Evolutionary conservation across 345 rosid genomes (phyloP).

Genomic region (Syzygium jambos): DNA sequence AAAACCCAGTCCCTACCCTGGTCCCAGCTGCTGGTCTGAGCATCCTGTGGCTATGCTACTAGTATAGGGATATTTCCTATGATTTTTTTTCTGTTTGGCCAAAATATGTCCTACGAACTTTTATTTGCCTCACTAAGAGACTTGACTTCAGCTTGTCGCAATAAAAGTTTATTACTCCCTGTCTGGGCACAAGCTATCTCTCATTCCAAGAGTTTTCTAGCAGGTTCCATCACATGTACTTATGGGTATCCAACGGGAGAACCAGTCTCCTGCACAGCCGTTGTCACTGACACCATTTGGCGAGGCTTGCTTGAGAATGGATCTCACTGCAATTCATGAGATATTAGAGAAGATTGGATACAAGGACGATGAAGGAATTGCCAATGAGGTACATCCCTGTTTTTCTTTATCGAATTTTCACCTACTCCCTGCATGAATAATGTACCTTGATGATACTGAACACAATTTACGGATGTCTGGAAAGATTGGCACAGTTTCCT

Average conservation of each 20-base stretch:
- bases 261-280: constrained; percentile 30
- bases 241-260: constrained; percentile 53
- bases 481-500: not conserved
- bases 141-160: not conserved
- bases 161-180: not conserved
- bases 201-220: not conserved
- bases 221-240: constrained; percentile 61
- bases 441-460: not conserved
- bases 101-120: not conserved
- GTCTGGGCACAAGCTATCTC: not conserved
- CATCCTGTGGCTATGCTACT: not conserved
- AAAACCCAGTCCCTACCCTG: not conserved
- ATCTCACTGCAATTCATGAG: constrained; percentile 86
- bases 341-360: constrained; percentile 75
- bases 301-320: constrained; percentile 78
- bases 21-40: not conserved
- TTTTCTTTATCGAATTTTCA: not conserved
- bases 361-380: constrained; percentile 88
- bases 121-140: not conserved
- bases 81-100: not conserved
- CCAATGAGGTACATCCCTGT: constrained; percentile 60
- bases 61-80: not conserved
- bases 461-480: not conserved
- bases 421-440: not conserved
- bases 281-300: constrained; percentile 62